Evolutionary conservation across 2,329 filamentous ascomycete species (phyloP).

Genomic region (Lasiodiplodia gonubiensis): DNA sequence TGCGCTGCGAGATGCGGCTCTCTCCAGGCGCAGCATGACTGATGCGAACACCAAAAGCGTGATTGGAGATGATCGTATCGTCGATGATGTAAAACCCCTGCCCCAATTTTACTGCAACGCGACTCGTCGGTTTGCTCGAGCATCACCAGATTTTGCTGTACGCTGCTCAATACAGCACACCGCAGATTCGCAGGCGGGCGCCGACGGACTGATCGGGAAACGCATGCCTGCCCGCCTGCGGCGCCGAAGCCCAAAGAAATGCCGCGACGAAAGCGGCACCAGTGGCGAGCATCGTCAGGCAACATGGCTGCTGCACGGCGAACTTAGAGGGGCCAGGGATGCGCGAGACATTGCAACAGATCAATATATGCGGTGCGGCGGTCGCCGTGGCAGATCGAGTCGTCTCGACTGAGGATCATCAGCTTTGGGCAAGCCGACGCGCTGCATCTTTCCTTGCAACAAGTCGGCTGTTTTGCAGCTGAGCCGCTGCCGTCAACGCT

Average conservation of each 20-base stretch:
- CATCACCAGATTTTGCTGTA: slow-evolving; percentile 19
- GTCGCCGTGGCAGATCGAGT: slow-evolving; percentile 20
- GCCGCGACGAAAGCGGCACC: background rate
- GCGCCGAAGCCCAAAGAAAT: slow-evolving; percentile 1
- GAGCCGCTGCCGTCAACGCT: background rate
- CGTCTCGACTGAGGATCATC: slow-evolving; percentile 12
- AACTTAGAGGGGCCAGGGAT: background rate
- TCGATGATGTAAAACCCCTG: slow-evolving; percentile 23
- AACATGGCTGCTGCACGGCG: background rate
- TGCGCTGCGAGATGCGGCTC: background rate
- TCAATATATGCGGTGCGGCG: slow-evolving; percentile 24
- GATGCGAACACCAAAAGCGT: background rate
- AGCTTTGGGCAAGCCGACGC: slow-evolving; percentile 3
- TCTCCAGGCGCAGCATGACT: slow-evolving; percentile 15
- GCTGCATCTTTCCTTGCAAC: slow-evolving; percentile 12
- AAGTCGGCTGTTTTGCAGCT: background rate
- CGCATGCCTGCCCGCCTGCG: slow-evolving; percentile 15
- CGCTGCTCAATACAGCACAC: background rate
- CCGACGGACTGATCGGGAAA: background rate
- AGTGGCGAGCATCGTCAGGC: slow-evolving; percentile 19
- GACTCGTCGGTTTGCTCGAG: slow-evolving; percentile 9
- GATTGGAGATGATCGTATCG: background rate
- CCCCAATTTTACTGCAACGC: background rate
- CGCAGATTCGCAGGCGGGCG: slow-evolving; percentile 17
- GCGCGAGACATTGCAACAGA: slow-evolving; percentile 19